Conservation (phyloP, 176 grass and related monocot species). For the Avena eriantha region DNA sequence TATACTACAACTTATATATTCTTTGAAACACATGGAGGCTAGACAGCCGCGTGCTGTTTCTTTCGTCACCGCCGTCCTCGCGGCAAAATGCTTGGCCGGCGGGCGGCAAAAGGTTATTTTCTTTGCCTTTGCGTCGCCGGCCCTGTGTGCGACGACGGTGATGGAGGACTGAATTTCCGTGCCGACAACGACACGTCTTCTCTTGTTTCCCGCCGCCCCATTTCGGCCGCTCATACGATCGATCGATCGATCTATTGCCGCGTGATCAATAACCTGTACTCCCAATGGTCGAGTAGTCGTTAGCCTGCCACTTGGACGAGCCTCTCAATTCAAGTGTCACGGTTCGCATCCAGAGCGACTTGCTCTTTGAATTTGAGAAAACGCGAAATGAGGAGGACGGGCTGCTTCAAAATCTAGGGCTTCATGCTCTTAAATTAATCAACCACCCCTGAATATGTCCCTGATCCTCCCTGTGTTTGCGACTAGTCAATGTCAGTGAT, state of each 20-base stretch:
- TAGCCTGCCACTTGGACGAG: too few species aligned
- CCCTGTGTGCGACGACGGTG: not conserved
- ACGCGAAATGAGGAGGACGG: not conserved
- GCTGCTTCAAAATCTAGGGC: not conserved
- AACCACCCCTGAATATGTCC: slow-evolving; percentile 2
- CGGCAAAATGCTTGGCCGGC: not conserved
- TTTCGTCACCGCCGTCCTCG: not conserved
- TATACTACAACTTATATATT: too few species aligned
- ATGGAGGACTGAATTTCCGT: not conserved
- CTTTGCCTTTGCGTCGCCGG: not conserved
- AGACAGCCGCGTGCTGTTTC: not conserved
- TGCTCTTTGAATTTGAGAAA: not conserved
- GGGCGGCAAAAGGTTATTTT: not conserved
- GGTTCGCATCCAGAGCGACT: not conserved
- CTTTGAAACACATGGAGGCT: too few species aligned
- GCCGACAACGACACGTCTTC: not conserved
- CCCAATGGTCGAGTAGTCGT: too few species aligned
- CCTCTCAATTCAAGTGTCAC: not conserved
- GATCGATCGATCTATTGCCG: not conserved
- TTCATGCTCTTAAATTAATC: not conserved
- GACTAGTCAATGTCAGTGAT: slow-evolving; percentile 13
- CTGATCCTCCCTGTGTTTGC: not conserved
- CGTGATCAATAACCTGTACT: not conserved
- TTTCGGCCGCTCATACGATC: not conserved
- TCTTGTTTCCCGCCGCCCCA: not conserved